Base-by-base conservation (phyloP, 139 green algal genomes). In the Trebouxia sp. region DNA sequence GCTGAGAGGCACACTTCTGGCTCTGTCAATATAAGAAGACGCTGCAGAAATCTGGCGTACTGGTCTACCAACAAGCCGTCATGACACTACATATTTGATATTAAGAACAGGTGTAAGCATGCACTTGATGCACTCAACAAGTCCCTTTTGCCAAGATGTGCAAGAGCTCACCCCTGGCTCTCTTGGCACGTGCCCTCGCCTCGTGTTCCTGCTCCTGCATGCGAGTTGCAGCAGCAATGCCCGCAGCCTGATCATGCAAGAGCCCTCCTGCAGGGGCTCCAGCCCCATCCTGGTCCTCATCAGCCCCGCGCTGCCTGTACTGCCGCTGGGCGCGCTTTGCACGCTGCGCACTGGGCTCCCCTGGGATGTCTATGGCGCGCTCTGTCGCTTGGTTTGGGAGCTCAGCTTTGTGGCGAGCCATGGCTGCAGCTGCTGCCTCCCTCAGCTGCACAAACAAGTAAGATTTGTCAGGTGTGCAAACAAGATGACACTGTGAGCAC, bases 361-460 rank as follows among this genome's bases (percentile, higher is more conserved):
- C 62, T 39, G 62, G 62, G 32, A 56, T 38, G 20, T 77, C 69
- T 5, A 77, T 53, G 24, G 22, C 24, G 22, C 41, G 69, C 42
- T 56, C 69, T 26, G 39, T 6, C 11, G 69, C 5, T 10, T 77
- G 41, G 22, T 51, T 37, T 38, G 39, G 41, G 24, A 41, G 69
- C 69, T 77, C 69, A 38, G 69, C 69, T 55, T 39, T 77, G 69
- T 77, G 69, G 1, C 69, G 69, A 24, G 69, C 69, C 69, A 77
- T 51, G 11, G 69, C 69, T 55, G 69, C 69, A 17, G 69, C 69
- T 22, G 69, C 69, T 38, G 69, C 69, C 5, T 77, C 69, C 15
- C 69, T 15, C 39, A 77, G 22, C 69, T 77, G 69, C 41, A 77
- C 12, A 32, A 10, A 53, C 14, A 14, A 1, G 5, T 0, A 17